Conservation (phyloP, 169 alveolate species). For the Condylostoma magnum region DNA sequence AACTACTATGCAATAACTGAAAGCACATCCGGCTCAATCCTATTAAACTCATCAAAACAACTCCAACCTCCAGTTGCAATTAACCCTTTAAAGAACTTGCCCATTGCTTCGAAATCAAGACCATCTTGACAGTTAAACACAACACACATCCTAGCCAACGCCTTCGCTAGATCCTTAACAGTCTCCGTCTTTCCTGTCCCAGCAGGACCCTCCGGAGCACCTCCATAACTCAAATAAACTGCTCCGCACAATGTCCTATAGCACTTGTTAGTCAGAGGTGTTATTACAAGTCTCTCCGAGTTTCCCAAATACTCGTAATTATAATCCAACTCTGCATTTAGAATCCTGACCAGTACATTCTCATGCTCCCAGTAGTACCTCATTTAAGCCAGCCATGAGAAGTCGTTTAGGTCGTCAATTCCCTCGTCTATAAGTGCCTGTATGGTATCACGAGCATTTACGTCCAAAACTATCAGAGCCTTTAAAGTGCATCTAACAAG, state of each 20-base stretch:
- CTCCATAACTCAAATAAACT: conserved; percentile 86
- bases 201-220: conserved; percentile 92
- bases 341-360: conserved; percentile 74
- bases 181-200: conserved; percentile 92
- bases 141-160: conserved; percentile 87
- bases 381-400: conserved; percentile 90
- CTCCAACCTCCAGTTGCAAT: conserved; percentile 90
- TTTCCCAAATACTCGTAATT: conserved; percentile 87
- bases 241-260: conserved; percentile 86
- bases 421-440: conserved; percentile 65
- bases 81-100: conserved; percentile 88
- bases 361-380: conserved; percentile 88
- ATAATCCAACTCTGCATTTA: conserved; percentile 74
- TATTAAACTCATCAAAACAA: conserved; percentile 89
- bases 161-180: conserved; percentile 88
- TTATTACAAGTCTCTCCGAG: conserved; percentile 81
- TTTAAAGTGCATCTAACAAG: conserved; percentile 85
- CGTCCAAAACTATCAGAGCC: conserved; percentile 91
- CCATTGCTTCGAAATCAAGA: conserved; percentile 77
- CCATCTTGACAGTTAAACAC: conserved; percentile 91
- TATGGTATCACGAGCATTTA: conserved; percentile 88
- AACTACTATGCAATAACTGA: conserved; percentile 86
- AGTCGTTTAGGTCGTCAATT: conserved; percentile 67
- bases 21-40: conserved; percentile 87
- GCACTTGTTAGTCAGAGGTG: conserved; percentile 89